A percentile compares a stretch with the other conserved stretches of the same genome.
Evolutionary conservation across 1,284 basidiomycete genomes (phyloP).

Genomic region (Sparassis latifolia): DNA sequence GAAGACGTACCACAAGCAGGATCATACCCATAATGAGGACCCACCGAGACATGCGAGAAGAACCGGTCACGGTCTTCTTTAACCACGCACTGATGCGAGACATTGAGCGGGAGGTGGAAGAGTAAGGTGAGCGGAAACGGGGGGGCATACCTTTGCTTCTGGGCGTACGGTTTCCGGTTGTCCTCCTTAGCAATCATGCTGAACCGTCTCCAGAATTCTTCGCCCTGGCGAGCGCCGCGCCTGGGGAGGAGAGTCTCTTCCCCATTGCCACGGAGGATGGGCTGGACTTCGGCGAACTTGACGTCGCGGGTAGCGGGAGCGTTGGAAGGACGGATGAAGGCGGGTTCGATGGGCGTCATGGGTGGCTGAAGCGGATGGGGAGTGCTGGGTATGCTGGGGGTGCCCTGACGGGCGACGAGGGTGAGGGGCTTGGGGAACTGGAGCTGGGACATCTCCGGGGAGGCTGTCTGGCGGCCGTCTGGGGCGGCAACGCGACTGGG

Average conservation of each 20-base stretch:
- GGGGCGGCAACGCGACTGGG: constrained; percentile 37
- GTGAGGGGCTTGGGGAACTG: constrained; percentile 26
- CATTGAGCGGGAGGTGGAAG: background rate
- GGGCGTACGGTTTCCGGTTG: constrained; percentile 29
- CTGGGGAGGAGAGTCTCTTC: constrained; percentile 63
- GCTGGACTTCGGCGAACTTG: constrained; percentile 40
- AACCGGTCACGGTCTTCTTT: constrained; percentile 48
- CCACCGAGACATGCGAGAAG: constrained; percentile 50
- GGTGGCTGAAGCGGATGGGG: constrained; percentile 74
- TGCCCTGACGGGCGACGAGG: constrained; percentile 17
- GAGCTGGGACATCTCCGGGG: constrained; percentile 36
- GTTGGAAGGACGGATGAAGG: constrained; percentile 62
- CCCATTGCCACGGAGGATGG: constrained; percentile 60
- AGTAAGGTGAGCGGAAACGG: no score
- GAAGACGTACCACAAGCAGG: constrained; percentile 43
- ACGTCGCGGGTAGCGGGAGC: constrained; percentile 34
- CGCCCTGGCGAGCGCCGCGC: constrained; percentile 56
- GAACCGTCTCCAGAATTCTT: constrained; percentile 81
- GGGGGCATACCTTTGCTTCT: constrained; percentile 45
- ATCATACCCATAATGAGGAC: constrained; percentile 62
- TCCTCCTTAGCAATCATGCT: constrained; percentile 75
- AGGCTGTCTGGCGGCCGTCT: constrained; percentile 26
- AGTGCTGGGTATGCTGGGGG: constrained; percentile 29
- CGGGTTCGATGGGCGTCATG: constrained; percentile 69
- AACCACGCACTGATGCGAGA: constrained; percentile 53